phyloP scores from a whole-genome alignment of 2,329 filamentous ascomycete genomes.

The Ophiostoma ips region DNA sequence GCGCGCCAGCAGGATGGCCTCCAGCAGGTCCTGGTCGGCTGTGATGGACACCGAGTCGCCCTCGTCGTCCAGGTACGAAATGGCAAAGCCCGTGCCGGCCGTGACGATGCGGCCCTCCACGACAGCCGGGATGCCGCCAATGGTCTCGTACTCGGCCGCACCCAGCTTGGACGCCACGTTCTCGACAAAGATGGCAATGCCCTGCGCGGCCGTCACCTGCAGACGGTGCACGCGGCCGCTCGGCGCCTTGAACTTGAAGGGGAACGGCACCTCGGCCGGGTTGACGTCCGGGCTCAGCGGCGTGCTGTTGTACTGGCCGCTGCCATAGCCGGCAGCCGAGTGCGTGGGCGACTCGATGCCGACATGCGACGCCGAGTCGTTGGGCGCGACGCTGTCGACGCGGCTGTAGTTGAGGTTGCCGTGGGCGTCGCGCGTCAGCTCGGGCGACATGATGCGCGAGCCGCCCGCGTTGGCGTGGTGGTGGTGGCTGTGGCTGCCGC shows the following conservation, averaged over 20 bases:
- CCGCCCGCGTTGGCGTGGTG: slow-evolving; percentile 52
- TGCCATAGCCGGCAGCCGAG: slow-evolving; percentile 33
- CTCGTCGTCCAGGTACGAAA: slow-evolving; percentile 94
- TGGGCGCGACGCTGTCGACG: slow-evolving; percentile 72
- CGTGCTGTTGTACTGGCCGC: not conserved
- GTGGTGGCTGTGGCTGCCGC: slow-evolving; percentile 52
- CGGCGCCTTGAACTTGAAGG: slow-evolving; percentile 98
- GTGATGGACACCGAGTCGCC: slow-evolving; percentile 95
- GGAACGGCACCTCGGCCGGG: slow-evolving; percentile 64
- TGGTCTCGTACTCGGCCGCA: slow-evolving; percentile 53
- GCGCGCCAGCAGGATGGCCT: slow-evolving; percentile 75
- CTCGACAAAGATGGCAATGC: slow-evolving; percentile 63
- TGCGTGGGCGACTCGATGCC: slow-evolving; percentile 66
- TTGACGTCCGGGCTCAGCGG: slow-evolving; percentile 36
- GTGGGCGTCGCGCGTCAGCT: slow-evolving; percentile 55
- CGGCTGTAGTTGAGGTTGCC: slow-evolving; percentile 22
- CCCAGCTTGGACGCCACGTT: slow-evolving; percentile 77
- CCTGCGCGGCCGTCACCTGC: slow-evolving; percentile 68
- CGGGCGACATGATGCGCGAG: slow-evolving; percentile 60
- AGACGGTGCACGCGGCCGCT: slow-evolving; percentile 87
- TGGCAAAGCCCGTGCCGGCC: slow-evolving; percentile 67
- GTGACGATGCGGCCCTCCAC: slow-evolving; percentile 65
- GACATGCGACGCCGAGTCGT: slow-evolving; percentile 87
- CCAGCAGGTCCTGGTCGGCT: slow-evolving; percentile 80
- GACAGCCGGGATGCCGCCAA: slow-evolving; percentile 67